phyloP scores from a whole-genome alignment of 768 basidiomycete genomes.

The Trametes maxima region DNA sequence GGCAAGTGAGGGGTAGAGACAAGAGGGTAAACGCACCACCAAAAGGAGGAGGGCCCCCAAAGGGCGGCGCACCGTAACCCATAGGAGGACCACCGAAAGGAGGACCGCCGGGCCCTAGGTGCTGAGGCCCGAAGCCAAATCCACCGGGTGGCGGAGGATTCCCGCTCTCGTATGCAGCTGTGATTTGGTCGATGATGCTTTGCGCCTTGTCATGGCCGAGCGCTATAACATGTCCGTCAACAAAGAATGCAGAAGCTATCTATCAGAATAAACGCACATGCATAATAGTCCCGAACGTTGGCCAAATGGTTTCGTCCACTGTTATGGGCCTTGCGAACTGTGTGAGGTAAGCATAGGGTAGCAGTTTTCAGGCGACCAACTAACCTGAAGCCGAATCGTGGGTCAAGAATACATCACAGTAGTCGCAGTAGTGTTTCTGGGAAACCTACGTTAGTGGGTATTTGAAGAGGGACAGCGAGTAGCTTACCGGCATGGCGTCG shows the following conservation, averaged over 20 bases:
- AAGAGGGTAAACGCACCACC: constrained; percentile 25
- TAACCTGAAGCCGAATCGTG: constrained; percentile 92
- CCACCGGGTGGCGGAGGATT: constrained; percentile 87
- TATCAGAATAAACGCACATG: constrained; percentile 55
- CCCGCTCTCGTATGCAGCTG: constrained; percentile 85
- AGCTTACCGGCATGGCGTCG: constrained; percentile 69
- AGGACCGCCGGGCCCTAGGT: constrained; percentile 50
- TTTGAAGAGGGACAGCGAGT: constrained; percentile 14
- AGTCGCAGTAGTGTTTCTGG: constrained; percentile 93
- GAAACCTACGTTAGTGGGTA: background rate
- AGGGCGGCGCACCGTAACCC: constrained; percentile 53
- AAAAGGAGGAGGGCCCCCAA: constrained; percentile 49
- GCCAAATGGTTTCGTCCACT: constrained; percentile 95
- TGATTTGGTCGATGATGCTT: constrained; percentile 98
- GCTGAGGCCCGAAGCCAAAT: constrained; percentile 84
- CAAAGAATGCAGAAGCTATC: background rate
- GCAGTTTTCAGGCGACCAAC: constrained; percentile 35
- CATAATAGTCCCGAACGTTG: constrained; percentile 97
- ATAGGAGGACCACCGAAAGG: constrained; percentile 56
- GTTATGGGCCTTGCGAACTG: constrained; percentile 98
- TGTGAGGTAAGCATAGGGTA: constrained; percentile 10
- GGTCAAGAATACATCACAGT: constrained; percentile 91
- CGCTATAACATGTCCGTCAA: constrained; percentile 45
- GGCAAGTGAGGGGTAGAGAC: background rate
- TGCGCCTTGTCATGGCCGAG: constrained; percentile 97